Evolutionary conservation across 176 grass and related monocot species (phyloP).

Genomic region (barley (Hordeum vulgare)): MorexV3_pseudomolecules_assembly NC_058523.1:251245199-251245698

Average conservation of each 20-base stretch:
- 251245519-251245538: neutral
- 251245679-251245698: neutral
- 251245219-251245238: no score
- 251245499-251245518: neutral
- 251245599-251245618: slow-evolving; percentile 9
- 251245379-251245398: neutral
- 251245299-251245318: no score
- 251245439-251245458: neutral
- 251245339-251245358: no score
- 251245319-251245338: no score
- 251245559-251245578: neutral
- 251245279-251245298: no score
- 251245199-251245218: no score
- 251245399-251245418: neutral
- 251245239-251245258: no score
- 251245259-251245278: no score
- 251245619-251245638: neutral
- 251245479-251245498: neutral
- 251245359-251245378: neutral
- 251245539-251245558: neutral
- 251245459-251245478: neutral
- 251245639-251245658: neutral
- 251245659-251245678: no score
- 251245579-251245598: slow-evolving; percentile 4
- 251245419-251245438: neutral